These are phyloP conservation scores for Psidium friedrichsthalianum DNA, from an alignment of 345 rosid genomes.

Conservation along the genomic window DNA sequence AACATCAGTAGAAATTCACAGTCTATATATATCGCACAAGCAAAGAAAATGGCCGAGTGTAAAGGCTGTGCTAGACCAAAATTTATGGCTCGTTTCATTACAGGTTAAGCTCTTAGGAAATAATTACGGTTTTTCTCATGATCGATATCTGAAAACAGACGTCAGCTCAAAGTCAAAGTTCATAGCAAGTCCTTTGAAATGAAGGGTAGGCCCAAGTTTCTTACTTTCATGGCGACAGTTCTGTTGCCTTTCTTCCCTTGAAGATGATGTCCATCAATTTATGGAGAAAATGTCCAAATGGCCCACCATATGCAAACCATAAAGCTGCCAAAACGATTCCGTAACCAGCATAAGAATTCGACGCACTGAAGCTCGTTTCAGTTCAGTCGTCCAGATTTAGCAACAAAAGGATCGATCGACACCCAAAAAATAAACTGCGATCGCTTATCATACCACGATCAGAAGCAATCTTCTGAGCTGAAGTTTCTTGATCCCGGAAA, in stretches of 20 bases:
- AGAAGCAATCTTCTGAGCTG: slow-evolving; percentile 66
- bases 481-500: slow-evolving; percentile 62
- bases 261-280: slow-evolving; percentile 70
- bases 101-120: not conserved
- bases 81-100: not conserved
- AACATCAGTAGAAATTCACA: not conserved
- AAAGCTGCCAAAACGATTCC: slow-evolving; percentile 17
- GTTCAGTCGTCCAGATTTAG: not conserved
- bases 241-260: slow-evolving; percentile 57
- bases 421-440: not conserved
- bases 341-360: not conserved
- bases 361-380: not conserved
- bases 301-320: slow-evolving; percentile 83
- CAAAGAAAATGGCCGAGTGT: not conserved
- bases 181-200: not conserved
- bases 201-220: not conserved
- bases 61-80: not conserved
- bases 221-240: slow-evolving; percentile 82
- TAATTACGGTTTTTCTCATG: not conserved
- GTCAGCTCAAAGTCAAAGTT: not conserved
- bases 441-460: slow-evolving; percentile 38
- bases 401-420: not conserved
- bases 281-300: slow-evolving; percentile 86
- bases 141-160: not conserved
- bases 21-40: not conserved